phyloP scores from a whole-genome alignment of 169 alveolate genomes.

The Plasmodium coatneyi region DNA sequence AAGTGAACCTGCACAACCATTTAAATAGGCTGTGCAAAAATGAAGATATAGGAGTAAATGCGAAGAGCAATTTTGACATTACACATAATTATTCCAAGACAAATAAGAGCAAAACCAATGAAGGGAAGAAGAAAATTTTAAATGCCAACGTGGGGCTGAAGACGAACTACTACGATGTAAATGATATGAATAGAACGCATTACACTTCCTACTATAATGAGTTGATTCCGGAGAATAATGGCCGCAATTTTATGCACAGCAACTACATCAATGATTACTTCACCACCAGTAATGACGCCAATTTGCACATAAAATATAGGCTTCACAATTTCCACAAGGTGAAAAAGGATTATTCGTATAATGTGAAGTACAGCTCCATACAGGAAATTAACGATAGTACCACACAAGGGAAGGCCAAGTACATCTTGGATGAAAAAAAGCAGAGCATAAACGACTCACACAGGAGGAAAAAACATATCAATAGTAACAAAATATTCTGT shows the following conservation, averaged over 20 bases:
- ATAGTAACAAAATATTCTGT: neutral
- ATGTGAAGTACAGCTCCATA: conserved; percentile 69
- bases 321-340: conserved; percentile 33
- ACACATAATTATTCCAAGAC: neutral
- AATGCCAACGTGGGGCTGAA: conserved; percentile 15
- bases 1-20: conserved; percentile 5
- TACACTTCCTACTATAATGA: conserved; percentile 55
- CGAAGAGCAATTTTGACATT: conserved; percentile 14
- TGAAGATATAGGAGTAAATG: conserved; percentile 56
- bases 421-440: neutral
- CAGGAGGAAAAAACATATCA: neutral
- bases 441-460: conserved; percentile 1
- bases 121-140: conserved; percentile 21
- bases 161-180: conserved; percentile 9
- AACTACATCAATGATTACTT: conserved; percentile 62
- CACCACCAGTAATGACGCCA: conserved; percentile 23
- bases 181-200: conserved; percentile 33
- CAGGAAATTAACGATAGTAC: conserved; percentile 54
- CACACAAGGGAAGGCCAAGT: neutral
- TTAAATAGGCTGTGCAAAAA: conserved; percentile 44
- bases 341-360: conserved; percentile 3
- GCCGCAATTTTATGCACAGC: conserved; percentile 36
- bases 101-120: conserved; percentile 24
- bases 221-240: neutral
- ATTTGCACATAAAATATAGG: conserved; percentile 53